These are phyloP conservation scores for Tillandsia fasciculata DNA, from an alignment of 176 grass and related monocot genomes.

Conservation along the genomic window DNA sequence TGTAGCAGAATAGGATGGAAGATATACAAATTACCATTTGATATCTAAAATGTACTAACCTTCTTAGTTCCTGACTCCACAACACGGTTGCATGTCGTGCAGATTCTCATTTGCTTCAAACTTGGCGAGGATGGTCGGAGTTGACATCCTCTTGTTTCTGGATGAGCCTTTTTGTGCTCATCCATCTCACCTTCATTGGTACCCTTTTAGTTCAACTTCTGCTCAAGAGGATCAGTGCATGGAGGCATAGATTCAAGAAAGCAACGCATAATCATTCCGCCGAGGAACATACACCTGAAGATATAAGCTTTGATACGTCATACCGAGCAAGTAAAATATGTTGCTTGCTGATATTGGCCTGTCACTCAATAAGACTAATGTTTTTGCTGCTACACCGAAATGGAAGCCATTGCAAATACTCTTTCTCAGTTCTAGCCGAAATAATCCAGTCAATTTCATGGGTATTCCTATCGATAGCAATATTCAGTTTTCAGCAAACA, in stretches of 20 bases:
- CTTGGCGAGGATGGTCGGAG: constrained; percentile 54
- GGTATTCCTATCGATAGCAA: constrained; percentile 45
- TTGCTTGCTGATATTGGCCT: constrained; percentile 55
- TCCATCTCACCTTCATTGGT: constrained; percentile 48
- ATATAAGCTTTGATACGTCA: constrained; percentile 29
- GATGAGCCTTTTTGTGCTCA: constrained; percentile 36
- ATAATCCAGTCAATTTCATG: constrained; percentile 59
- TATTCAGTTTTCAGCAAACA: constrained; percentile 48
- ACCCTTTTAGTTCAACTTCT: constrained; percentile 40
- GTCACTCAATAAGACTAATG: constrained; percentile 35
- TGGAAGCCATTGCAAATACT: constrained; percentile 36
- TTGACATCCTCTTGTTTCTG: constrained; percentile 64
- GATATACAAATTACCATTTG: not conserved
- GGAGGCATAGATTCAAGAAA: constrained; percentile 30
- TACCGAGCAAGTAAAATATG: constrained; percentile 65
- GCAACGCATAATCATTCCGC: not conserved
- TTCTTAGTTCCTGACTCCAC: constrained; percentile 6
- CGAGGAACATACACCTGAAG: constrained; percentile 26
- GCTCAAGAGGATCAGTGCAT: constrained; percentile 37
- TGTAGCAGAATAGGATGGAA: not conserved
- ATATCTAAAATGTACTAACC: not conserved
- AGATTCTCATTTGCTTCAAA: constrained; percentile 36
- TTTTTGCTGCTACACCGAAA: constrained; percentile 31
- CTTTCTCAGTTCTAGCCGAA: constrained; percentile 42
- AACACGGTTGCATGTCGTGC: constrained; percentile 6